Evolutionary conservation across 2,329 filamentous ascomycete species (phyloP).

Genomic region (Phaeosphaeriaceae sp.): DNA sequence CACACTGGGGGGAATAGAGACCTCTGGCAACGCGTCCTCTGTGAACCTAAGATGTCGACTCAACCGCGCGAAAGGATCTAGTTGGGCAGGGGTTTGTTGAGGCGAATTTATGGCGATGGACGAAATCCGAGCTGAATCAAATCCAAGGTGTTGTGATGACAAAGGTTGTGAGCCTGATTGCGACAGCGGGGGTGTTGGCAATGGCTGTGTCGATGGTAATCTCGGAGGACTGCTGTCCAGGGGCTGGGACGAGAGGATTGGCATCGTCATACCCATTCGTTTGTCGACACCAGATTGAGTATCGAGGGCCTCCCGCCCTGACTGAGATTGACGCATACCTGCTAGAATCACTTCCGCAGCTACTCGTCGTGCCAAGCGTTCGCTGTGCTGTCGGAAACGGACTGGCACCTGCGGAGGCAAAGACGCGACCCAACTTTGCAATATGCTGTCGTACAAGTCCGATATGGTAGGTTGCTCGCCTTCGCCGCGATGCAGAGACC

Average conservation of each 20-base stretch:
- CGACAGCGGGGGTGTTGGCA: background rate
- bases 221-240: background rate
- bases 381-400: constrained; percentile 36
- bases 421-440: constrained; percentile 41
- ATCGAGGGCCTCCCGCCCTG: constrained; percentile 13
- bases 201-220: constrained; percentile 5
- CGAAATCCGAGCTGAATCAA: too few species aligned
- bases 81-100: constrained; percentile 15
- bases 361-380: constrained; percentile 41
- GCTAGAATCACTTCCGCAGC: constrained; percentile 50
- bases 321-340: constrained; percentile 26
- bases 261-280: constrained; percentile 21
- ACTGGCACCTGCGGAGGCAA: constrained; percentile 32
- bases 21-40: constrained; percentile 21
- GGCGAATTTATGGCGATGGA: constrained; percentile 23
- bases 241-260: constrained; percentile 27
- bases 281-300: constrained; percentile 14
- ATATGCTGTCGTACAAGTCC: constrained; percentile 39
- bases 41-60: constrained; percentile 46
- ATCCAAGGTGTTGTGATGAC: constrained; percentile 9
- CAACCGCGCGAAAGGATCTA: constrained; percentile 40
- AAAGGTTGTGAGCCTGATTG: constrained; percentile 8
- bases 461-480: constrained; percentile 23
- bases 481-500: constrained; percentile 18
- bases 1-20: constrained; percentile 40